phyloP scores from a whole-genome alignment of 352 stramenopile species.

The Globisporangium echinulatum region DNA sequence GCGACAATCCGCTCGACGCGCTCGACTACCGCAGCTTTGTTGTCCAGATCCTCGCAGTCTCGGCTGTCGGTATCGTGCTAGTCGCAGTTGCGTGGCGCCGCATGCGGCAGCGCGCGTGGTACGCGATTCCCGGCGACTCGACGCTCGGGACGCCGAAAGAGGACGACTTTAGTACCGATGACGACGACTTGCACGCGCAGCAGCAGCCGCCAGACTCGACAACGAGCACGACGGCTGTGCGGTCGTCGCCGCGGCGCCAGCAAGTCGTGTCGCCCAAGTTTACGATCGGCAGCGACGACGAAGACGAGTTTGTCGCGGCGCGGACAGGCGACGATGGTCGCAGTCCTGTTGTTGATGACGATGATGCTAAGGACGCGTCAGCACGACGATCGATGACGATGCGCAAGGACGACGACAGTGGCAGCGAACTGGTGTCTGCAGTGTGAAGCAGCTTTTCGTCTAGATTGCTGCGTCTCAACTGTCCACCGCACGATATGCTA shows the following conservation, averaged over 20 bases:
- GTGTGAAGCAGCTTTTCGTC: too few relatives aligned
- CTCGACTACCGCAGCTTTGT: constrained; percentile 30
- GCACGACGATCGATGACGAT: not conserved
- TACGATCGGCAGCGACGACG: constrained; percentile 40
- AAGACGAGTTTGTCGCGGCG: constrained; percentile 13
- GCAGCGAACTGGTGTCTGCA: not conserved
- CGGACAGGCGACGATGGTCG: not conserved
- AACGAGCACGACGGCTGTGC: constrained; percentile 11
- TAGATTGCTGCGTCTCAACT: too few relatives aligned
- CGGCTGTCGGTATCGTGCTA: constrained; percentile 47
- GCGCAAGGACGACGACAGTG: not conserved
- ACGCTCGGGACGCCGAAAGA: constrained; percentile 15
- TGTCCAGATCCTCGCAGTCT: constrained; percentile 43
- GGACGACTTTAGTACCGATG: constrained; percentile 6
- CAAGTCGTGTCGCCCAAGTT: constrained; percentile 26
- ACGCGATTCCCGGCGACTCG: constrained; percentile 36
- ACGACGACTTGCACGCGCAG: constrained; percentile 14
- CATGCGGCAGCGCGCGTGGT: constrained; percentile 40
- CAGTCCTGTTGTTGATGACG: not conserved
- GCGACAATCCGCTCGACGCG: constrained; percentile 6
- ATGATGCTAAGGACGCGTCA: not conserved
- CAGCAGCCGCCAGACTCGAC: constrained; percentile 13
- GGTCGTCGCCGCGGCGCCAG: constrained; percentile 26
- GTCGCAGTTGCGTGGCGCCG: constrained; percentile 44
- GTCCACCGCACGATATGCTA: too few relatives aligned